These are phyloP conservation scores for Smittium mucronatum DNA, from an alignment of 371 early-diverging fungal genomes.

Conservation along the genomic window DNA sequence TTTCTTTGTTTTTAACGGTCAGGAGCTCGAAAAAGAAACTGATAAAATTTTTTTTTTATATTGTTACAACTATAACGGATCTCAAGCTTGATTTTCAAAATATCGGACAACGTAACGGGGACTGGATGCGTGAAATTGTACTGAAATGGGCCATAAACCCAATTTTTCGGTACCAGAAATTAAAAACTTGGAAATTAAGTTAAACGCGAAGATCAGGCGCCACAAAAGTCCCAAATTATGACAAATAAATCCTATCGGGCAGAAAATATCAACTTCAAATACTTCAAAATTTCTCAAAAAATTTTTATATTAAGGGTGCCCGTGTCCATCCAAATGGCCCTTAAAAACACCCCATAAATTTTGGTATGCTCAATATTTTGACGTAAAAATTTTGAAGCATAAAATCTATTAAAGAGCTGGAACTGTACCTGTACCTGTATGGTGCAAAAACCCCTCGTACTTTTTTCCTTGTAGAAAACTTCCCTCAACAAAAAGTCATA, in stretches of 20 bases:
- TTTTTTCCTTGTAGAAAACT: not conserved
- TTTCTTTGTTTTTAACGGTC: not conserved
- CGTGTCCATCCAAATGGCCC: not conserved
- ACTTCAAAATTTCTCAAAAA: not conserved
- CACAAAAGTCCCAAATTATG: not conserved
- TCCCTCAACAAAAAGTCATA: slow-evolving; percentile 4
- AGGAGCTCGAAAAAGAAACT: not conserved
- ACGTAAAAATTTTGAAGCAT: not conserved
- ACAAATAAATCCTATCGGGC: not conserved
- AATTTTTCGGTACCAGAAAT: not conserved
- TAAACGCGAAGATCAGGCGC: not conserved
- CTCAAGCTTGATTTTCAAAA: not conserved
- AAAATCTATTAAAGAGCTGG: not conserved
- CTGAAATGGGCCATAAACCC: not conserved
- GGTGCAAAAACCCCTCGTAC: not conserved
- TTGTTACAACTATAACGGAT: not conserved
- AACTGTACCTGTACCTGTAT: not conserved
- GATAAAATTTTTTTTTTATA: not conserved
- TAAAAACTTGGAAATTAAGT: not conserved
- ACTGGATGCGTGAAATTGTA: not conserved
- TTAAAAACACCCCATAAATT: too few relatives aligned
- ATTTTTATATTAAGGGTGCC: not conserved
- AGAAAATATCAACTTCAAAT: not conserved
- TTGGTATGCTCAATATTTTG: not conserved
- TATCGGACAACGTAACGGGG: not conserved